Evolutionary conservation across 2,329 filamentous ascomycete species (phyloP), one percentile per base, ranked within the genome.

Genomic region (Venturia oleaginea): DNA sequence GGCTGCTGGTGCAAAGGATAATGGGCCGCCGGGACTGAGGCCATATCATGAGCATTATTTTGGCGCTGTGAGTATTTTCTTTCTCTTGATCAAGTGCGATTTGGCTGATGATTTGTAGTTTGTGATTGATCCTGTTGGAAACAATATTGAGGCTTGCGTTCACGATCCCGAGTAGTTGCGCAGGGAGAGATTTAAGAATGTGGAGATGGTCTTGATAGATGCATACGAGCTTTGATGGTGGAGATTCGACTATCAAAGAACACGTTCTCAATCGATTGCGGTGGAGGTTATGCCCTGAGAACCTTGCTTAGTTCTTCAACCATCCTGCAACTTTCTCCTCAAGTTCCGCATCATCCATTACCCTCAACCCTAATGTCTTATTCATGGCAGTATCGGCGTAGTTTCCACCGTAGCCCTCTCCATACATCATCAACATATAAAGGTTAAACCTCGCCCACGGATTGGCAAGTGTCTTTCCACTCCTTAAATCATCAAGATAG

Each of bases 21-120:
- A n/a, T n/a, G n/a, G n/a, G n/a, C n/a, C n/a, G n/a, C n/a, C n/a
- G n/a, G n/a, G n/a, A n/a, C n/a, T n/a, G n/a, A n/a, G n/a, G n/a
- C n/a, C n/a, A n/a, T 62, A 62, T 34, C 61, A 62, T 51, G 37
- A 43, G 6, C n/a, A 62, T 51, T 62, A 54, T 38, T 54, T 59
- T 62, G 61, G 40, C 24, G 61, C 61, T 22, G 61, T 62, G 30
- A 46, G 42, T 46, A 15, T 51, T 13, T 19, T 19, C 15, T 32
- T 32, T 27, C 30, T 43, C 24, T 15, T 43, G 13, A 6, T 24
- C 24, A 32, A 7, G 7, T 24, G 24, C 7, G 38, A 13, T 19
- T 3, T 37, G 13, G 22, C 4, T 34, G 43, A 48, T 22, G n/a
- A 8, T 27, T 4, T 24, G 43, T 48, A 54, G 38, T 54, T 63